These are phyloP conservation scores for Eimeria mitis DNA, from an alignment of 169 alveolate species.

Conservation along the genomic window DNA sequence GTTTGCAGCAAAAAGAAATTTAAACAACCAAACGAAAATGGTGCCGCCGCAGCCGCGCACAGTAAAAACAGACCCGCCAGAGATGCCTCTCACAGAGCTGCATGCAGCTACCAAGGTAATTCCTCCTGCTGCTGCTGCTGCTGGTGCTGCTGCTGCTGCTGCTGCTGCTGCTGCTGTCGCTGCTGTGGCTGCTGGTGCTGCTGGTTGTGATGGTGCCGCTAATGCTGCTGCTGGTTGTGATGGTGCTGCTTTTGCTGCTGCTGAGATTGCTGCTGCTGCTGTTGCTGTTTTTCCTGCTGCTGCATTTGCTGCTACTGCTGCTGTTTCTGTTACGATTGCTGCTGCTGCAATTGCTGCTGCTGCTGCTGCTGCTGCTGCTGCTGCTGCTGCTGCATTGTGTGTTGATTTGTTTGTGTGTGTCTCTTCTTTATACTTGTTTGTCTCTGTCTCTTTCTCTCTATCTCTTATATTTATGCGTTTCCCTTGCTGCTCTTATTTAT, in stretches of 20 bases:
- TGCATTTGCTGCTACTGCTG: not conserved
- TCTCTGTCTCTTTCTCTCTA: too few species aligned
- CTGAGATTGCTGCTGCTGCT: too few species aligned
- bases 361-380: not conserved
- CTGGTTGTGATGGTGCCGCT: too few species aligned
- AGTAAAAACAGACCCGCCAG: conserved; percentile 75
- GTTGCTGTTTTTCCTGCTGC: not conserved
- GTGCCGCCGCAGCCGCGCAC: conserved; percentile 59
- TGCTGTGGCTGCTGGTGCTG: not conserved
- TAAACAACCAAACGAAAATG: not conserved
- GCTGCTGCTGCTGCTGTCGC: not conserved
- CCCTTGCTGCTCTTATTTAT: not conserved
- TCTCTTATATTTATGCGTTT: too few species aligned
- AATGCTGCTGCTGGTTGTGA: too few species aligned
- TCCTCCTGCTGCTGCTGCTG: not conserved
- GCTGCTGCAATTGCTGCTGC: too few species aligned
- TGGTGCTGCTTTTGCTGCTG: not conserved
- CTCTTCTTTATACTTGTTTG: too few species aligned
- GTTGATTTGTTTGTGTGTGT: too few species aligned
- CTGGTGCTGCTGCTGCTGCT: not conserved
- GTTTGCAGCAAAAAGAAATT: conserved; percentile 7
- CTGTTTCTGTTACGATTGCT: not conserved
- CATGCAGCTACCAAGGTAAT: conserved; percentile 55
- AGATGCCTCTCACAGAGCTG: conserved; percentile 53
- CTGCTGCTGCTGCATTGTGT: not conserved